Base-by-base conservation (phyloP, 2,329 filamentous ascomycete genomes). In the Sporothrix humicola region DNA sequence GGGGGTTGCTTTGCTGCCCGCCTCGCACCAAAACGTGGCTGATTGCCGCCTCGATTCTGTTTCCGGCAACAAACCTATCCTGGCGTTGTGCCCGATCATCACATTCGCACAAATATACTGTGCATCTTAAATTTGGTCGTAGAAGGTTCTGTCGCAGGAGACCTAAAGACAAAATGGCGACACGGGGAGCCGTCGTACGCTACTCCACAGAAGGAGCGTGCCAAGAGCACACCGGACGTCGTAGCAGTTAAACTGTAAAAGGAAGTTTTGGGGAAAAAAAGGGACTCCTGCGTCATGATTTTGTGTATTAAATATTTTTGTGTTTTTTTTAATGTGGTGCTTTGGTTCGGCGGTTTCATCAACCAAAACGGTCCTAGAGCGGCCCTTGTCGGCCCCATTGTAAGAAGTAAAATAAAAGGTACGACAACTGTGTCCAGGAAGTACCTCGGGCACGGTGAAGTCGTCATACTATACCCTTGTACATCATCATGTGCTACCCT, bases 151-250 rank as follows among this genome's bases (percentile, higher is more conserved):
- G 52, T 54, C 5, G 20, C 7, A 26, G 52, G 8, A 23, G 20
- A 12, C 20, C 20, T 10, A 20, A 10, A n/a, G 20, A 7, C 59
- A 23, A 63, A 31, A 31, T 31, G 54, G 54, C 54, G 37, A 37
- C 56, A 59, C 26, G 26, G 56, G 26, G 56, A 59, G 23, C 56
- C 56, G 56, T 37, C 56, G 56, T 63, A 37, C 37, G 44, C 59
- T 63, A 63, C 12, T 59, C 31, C 9, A 48, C n/a, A 17, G 17
- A 66, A 13, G 44, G 44, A 37, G 3, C 23, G 26, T 23, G 63
- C 63, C 63, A 66, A 50, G 23, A 31, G n/a, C 44, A 44, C 44
- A n/a, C 37, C 59, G 46, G 15, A 13, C 37, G 4, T 66, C 58
- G 37, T 12, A 20, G 58, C 58, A 63, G 58, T 37, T 23, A 63